These are phyloP conservation scores for Schizochytrium sp. DNA, from an alignment of 108 stramenopile genomes.

Conservation along the genomic window DNA sequence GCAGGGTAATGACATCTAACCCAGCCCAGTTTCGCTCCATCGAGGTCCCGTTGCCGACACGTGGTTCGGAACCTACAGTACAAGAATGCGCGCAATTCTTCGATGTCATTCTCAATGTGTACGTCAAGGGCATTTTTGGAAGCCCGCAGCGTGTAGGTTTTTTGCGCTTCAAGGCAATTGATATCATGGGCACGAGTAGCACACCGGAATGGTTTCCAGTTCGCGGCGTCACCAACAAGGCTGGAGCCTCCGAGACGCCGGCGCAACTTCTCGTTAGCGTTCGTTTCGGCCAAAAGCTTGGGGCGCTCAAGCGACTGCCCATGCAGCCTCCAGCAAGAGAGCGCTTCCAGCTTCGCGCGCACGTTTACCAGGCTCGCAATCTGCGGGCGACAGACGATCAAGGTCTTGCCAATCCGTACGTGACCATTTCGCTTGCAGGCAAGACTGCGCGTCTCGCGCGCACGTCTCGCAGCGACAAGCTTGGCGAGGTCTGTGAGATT, in stretches of 20 bases:
- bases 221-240: background rate
- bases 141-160: background rate
- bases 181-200: background rate
- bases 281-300: background rate
- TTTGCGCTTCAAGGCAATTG: background rate
- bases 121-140: background rate
- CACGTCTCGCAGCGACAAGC: background rate
- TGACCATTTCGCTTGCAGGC: background rate
- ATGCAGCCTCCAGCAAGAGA: background rate
- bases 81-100: background rate
- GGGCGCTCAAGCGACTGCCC: background rate
- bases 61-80: background rate
- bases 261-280: background rate
- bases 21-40: background rate
- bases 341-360: background rate
- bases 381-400: background rate
- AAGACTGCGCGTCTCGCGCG: background rate
- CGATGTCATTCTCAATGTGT: background rate
- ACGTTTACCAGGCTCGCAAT: background rate
- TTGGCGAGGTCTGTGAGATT: background rate
- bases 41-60: background rate
- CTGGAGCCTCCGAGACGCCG: background rate
- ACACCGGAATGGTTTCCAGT: background rate
- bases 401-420: background rate
- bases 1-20: background rate